Base-by-base conservation (phyloP, 2,329 filamentous ascomycete genomes). In the Herpotrichia juniperi region DNA sequence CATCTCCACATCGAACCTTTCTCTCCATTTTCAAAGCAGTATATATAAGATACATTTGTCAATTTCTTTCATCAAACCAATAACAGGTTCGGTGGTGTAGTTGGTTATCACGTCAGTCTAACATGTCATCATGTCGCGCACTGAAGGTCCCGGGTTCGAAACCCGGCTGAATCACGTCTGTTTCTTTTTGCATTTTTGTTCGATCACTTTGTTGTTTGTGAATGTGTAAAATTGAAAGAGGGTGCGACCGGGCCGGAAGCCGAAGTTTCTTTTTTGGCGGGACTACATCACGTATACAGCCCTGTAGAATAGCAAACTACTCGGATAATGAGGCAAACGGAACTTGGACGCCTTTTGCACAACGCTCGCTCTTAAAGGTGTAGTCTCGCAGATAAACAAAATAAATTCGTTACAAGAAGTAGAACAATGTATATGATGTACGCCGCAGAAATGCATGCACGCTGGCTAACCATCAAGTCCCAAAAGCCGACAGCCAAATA, bases 71-170 rank as follows among this genome's bases (percentile, higher is more conserved):
- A n/a, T 31, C 28, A n/a, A 31, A 39, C 8, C 10, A 8, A 39
- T n/a, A n/a, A n/a, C n/a, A n/a, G 66, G 66, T 58, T 68, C 62
- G 66, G 55, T 73, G 69, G 73, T 76, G 74, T 76, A 76, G 74
- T 75, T 68, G 67, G 67, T 69, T 70, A 71, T 71, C 67, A 70
- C 68, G 66, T 69, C 57, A 67, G 67, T 70, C 66, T 71, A 68
- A 71, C 67, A 71, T 42, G 9, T 31, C 9, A n/a, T n/a, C n/a
- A n/a, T n/a, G n/a, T n/a, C n/a, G 32, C 17, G 6, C 32, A 35
- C 32, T 35, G 32, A 35, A 35, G 32, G 32, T 35, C 32, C 12
- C 12, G 32, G 17, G 32, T n/a, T 35, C 32, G 14, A 35, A 19
- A 7, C 32, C 17, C 32, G 12, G 12, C 17, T 19, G 32, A 35